Base-by-base conservation (phyloP, 2,329 filamentous ascomycete species). In the Leptographium galeiforme region DNA sequence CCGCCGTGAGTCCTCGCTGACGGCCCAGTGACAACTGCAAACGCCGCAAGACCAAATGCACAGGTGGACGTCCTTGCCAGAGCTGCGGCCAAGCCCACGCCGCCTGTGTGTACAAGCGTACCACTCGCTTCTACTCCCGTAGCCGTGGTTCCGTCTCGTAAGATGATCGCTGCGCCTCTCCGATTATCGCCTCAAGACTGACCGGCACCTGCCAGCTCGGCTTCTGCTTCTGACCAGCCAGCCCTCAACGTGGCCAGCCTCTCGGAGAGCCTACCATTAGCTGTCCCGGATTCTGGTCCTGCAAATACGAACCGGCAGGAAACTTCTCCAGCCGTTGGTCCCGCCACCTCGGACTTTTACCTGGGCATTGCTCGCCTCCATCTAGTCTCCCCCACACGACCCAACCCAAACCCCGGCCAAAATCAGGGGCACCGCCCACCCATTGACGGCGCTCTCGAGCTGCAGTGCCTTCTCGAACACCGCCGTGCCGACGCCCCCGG, bases 21-120 rank as follows among this genome's bases (percentile, higher is more conserved):
- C 13, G 36, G 12, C 8, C 13, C 13, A 51, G 49, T n/a, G 49
- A 51, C 12, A 51, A 19, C 30, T 51, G 49, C 40, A 51, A 51
- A n/a, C 33, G 49, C 19, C 36, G 49, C 8, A 51, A 51, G 12
- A 51, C 40, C 12, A 51, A 51, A 44, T 51, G 49, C 49, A 51
- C 39, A 12, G 49, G 49, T 16, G 40, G 34, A 10, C 38, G 30
- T 4, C 49, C 49, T 14, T 51, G 49, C 25, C 19, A 34, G 12
- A 14, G 40, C n/a, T 51, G 49, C 30, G 8, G 40, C 11, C 30
- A 34, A 2, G 14, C 14, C 3, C 19, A 36, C 19, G 18, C n/a
- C 6, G 2, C 14, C 16, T 51, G 49, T n/a, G 32, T 51, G 1
- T 51, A 51, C 40, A 51, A 51, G 13, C 49, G 49, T 16, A 51